These are phyloP conservation scores for Lolium rigidum DNA, from an alignment of 176 grass and related monocot genomes.

Conservation along the genomic window DNA sequence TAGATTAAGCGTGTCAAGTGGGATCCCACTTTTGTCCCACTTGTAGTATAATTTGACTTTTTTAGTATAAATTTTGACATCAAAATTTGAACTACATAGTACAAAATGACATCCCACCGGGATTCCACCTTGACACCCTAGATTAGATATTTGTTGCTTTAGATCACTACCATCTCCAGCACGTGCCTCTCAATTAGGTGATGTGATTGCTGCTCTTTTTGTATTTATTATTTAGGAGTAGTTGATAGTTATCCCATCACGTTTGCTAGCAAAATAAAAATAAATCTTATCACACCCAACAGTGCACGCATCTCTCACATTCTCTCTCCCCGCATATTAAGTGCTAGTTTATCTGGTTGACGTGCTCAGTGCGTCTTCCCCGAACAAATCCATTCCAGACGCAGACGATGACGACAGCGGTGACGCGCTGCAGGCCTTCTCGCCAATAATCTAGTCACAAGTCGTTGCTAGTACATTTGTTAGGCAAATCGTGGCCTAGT, in stretches of 20 bases:
- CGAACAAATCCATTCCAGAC: background rate
- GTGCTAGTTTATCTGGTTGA: background rate
- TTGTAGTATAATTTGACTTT: no score
- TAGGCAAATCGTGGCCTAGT: background rate
- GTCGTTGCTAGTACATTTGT: background rate
- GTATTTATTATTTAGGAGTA: no score
- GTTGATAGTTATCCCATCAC: background rate
- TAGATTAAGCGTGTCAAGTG: no score
- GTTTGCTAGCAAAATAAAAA: background rate
- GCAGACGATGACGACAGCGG: background rate
- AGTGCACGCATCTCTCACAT: background rate
- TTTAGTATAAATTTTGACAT: no score
- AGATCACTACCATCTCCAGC: no score
- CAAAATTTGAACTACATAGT: no score
- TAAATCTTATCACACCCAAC: background rate
- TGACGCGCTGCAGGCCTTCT: background rate
- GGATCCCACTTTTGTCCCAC: no score
- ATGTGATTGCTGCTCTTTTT: no score
- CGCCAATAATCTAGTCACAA: background rate
- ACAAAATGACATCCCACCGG: no score
- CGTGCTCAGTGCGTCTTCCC: background rate
- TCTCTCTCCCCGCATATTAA: background rate
- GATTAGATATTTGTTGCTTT: no score
- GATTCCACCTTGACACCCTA: no score
- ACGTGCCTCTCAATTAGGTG: no score